Conservation (phyloP, 1,139 yeast species). For the Scheffersomyces titani region DNA sequence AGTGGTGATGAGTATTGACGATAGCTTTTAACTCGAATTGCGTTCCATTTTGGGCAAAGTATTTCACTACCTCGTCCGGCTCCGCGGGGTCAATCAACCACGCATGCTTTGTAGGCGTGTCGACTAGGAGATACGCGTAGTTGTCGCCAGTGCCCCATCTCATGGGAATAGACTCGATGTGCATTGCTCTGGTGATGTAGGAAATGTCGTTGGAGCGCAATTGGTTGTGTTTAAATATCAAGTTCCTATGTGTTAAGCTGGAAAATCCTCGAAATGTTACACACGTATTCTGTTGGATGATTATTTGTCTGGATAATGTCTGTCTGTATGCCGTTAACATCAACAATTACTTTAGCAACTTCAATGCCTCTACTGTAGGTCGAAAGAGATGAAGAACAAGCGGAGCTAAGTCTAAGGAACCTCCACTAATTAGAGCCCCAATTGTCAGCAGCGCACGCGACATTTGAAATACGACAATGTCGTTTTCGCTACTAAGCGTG, state of each 20-base stretch:
- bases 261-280: neutral
- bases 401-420: neutral
- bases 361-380: neutral
- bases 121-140: slow-evolving; percentile 79
- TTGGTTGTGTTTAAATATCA: neutral
- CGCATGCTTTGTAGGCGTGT: slow-evolving; percentile 64
- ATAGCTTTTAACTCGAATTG: slow-evolving; percentile 60
- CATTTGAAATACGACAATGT: neutral
- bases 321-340: neutral
- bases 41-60: slow-evolving; percentile 25
- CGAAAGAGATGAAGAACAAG: neutral
- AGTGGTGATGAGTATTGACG: slow-evolving; percentile 94
- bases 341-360: neutral
- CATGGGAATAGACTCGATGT: slow-evolving; percentile 81
- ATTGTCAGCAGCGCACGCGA: neutral
- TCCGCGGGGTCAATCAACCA: slow-evolving; percentile 95
- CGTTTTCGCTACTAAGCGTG: neutral
- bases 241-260: neutral
- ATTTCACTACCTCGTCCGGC: slow-evolving; percentile 53
- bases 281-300: neutral
- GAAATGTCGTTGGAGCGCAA: neutral
- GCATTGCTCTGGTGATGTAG: slow-evolving; percentile 57
- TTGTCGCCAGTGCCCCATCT: slow-evolving; percentile 95
- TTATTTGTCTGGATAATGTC: neutral
- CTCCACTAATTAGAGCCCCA: neutral